Evolutionary conservation across 116 monocot genomes (phyloP), one percentile per base, ranked within the genome.

Genomic region (Iris pallida): DNA sequence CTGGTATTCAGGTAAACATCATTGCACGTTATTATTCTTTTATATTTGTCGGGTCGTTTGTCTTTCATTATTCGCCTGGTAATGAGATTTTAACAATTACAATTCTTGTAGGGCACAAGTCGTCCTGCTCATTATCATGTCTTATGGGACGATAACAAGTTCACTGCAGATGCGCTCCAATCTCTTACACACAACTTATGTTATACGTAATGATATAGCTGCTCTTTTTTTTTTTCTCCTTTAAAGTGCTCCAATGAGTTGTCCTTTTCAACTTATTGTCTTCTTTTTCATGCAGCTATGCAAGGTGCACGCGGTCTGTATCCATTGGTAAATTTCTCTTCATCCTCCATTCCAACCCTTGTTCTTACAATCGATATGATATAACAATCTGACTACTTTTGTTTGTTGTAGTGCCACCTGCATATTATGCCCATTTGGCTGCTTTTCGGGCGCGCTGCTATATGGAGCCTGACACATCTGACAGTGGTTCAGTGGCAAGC

Each of bases 111-210:
- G 94, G 94, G 94, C 15, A 95, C 94, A 48, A 95, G 90, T 46
- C 82, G 94, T 8, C 95, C 91, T 45, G 91, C 91, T 51, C 95
- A 95, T 71, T 96, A 96, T 67, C 89, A 96, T 78, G 96, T 92
- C 8, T 66, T 96, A 16, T 96, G 96, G 92, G 96, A 96, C 74
- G 96, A 92, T 49, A 96, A 96, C 81, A 92, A 96, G 2, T 96
- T 96, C 61, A 68, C 70, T 45, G 96, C 96, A 8, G 96, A 92
- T 74, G 75, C n/a, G 16, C 42, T 93, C 42, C 93, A 93, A 49
- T 47, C 73, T 20, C 77, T 96, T 4, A 92, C 89, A 0, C 89
- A 96, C 75, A 92, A 96, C 56, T 66, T 92, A 6, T 92, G 89
- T 70, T 96, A 92, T 79, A 92, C 89, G 89, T 94, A 90, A 75